A percentile compares a stretch with the other conserved stretches of the same genome.
Evolutionary conservation across 345 rosid species (phyloP).

Genomic region (Populus ilicifolia): DNA sequence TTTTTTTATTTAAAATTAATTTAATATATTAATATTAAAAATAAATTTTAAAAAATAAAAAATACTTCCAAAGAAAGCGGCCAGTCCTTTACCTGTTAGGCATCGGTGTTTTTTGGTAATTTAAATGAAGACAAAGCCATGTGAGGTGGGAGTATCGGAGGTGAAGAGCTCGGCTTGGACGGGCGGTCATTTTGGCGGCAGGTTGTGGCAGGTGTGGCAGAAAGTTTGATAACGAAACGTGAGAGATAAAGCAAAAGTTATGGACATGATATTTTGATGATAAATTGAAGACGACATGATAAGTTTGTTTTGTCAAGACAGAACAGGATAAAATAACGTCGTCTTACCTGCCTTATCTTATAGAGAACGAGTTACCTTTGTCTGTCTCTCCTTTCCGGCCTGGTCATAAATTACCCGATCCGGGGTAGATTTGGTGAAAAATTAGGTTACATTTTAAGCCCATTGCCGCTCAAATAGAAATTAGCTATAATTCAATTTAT

Average conservation of each 20-base stretch:
- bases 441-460: no score
- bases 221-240: slow-evolving; percentile 5
- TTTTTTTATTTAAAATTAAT: no score
- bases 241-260: not conserved
- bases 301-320: not conserved
- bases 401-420: no score
- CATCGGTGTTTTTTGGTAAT: slow-evolving; percentile 1
- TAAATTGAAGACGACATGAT: not conserved
- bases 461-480: no score
- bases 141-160: slow-evolving; percentile 8
- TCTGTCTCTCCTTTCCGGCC: not conserved
- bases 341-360: not conserved
- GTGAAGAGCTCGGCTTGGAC: not conserved
- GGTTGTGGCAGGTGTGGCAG: slow-evolving; percentile 21
- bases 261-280: not conserved
- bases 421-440: no score
- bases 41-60: no score
- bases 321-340: not conserved
- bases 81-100: not conserved
- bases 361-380: not conserved
- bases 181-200: slow-evolving; percentile 16
- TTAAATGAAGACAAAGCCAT: slow-evolving; percentile 7
- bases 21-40: no score
- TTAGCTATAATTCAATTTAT: no score
- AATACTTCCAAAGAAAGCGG: no score